These are phyloP conservation scores for Trypanosomatidae sp. DNA, from an alignment of 208 protist genomes.

Conservation along the genomic window DNA sequence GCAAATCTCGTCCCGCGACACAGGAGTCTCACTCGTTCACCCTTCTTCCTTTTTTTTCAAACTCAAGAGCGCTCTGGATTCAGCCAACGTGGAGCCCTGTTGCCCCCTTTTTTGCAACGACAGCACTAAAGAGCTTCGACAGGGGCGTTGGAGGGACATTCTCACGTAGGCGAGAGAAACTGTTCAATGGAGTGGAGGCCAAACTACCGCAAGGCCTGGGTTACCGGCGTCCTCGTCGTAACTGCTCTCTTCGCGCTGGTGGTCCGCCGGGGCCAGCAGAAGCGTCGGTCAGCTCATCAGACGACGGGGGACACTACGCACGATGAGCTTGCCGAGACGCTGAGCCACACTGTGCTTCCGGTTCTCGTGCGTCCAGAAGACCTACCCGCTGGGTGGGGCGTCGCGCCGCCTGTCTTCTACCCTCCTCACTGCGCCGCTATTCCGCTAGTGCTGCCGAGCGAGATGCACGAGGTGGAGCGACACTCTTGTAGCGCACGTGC, in stretches of 20 bases:
- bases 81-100: not conserved
- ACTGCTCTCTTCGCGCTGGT: slow-evolving; percentile 12
- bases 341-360: slow-evolving; percentile 5
- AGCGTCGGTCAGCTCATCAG: not conserved
- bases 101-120: not conserved
- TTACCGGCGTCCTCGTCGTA: not conserved
- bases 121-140: not conserved
- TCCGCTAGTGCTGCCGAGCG: slow-evolving; percentile 33
- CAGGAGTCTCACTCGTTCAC: not conserved
- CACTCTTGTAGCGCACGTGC: not conserved
- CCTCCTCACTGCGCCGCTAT: slow-evolving; percentile 41
- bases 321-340: not conserved
- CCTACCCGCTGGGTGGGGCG: slow-evolving; percentile 37
- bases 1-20: not conserved
- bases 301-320: slow-evolving; percentile 2
- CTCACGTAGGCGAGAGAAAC: not conserved
- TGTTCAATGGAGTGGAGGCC: not conserved
- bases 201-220: slow-evolving; percentile 13
- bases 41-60: not conserved
- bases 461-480: slow-evolving; percentile 14
- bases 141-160: not conserved
- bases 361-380: slow-evolving; percentile 30
- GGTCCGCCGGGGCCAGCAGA: slow-evolving; percentile 5
- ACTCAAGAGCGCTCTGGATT: not conserved
- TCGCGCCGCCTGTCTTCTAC: slow-evolving; percentile 50